A percentile compares a stretch with the other conserved stretches of the same genome.
These are phyloP conservation scores for Jasminum sambac DNA, from an alignment of 257 asterid species.

Conservation along the genomic window DNA sequence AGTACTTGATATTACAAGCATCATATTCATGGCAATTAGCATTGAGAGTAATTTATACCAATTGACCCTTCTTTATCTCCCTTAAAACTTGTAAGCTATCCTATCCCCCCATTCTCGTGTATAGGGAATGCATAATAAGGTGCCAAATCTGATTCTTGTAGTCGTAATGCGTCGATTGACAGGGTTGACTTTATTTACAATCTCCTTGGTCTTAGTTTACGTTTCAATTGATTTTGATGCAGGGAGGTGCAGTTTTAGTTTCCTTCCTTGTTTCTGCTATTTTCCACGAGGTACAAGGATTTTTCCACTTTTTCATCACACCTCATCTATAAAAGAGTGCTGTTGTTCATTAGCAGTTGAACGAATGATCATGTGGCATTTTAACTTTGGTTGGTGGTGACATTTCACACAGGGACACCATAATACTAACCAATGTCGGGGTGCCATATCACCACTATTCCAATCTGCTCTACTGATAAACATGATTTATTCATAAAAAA, in stretches of 20 bases:
- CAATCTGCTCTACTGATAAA: no score
- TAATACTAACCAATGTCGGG: no score
- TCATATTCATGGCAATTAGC: neutral
- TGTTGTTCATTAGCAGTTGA: no score
- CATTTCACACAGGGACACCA: no score
- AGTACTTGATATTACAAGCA: neutral
- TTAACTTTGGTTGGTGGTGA: no score
- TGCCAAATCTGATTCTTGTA: neutral
- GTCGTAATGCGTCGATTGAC: neutral
- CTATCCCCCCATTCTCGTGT: neutral
- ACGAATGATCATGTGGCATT: no score
- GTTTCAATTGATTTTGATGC: constrained; percentile 28
- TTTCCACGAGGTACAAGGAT: constrained; percentile 82
- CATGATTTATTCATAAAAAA: no score
- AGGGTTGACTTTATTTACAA: neutral
- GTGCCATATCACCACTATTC: no score
- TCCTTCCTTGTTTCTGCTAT: constrained; percentile 86
- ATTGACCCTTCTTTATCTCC: neutral
- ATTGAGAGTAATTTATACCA: neutral
- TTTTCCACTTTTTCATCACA: constrained; percentile 5
- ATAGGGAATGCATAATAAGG: neutral
- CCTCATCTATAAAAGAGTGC: no score
- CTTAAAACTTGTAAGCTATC: neutral
- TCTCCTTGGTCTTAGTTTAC: neutral
- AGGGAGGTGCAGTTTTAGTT: constrained; percentile 79